A percentile compares a stretch with the other conserved stretches of the same genome.
These are phyloP conservation scores for Knoxia roxburghii DNA, from an alignment of 257 asterid species.

Conservation along the genomic window DNA sequence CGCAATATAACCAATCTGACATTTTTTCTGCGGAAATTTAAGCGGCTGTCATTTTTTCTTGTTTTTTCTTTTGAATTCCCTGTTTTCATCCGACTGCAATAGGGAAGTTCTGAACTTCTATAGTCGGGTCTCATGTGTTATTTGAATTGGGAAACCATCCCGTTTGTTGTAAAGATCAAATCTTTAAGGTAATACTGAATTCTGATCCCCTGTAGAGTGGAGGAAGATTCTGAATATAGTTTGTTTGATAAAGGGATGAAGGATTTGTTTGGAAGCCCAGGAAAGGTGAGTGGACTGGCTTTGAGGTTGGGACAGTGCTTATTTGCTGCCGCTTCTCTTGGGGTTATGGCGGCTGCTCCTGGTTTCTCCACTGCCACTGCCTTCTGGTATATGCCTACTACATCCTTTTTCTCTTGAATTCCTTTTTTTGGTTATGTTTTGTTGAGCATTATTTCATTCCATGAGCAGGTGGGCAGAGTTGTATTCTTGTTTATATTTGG, in stretches of 20 bases:
- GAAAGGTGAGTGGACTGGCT: conserved; percentile 66
- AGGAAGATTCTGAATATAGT: no score
- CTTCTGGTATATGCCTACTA: conserved; percentile 53
- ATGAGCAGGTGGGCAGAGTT: neutral
- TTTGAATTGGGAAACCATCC: conserved; percentile 20
- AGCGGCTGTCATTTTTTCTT: conserved; percentile 1
- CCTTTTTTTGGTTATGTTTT: conserved; percentile 6
- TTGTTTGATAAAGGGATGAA: conserved; percentile 59
- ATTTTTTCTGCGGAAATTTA: conserved; percentile 1
- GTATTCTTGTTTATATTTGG: neutral
- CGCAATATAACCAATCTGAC: conserved; percentile 13
- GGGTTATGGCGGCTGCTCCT: conserved; percentile 75
- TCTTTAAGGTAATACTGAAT: conserved; percentile 21
- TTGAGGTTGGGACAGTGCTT: conserved; percentile 66
- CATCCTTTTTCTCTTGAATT: neutral
- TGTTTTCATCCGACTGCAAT: neutral
- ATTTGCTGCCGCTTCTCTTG: conserved; percentile 50
- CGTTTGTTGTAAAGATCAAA: conserved; percentile 36
- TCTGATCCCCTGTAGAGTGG: neutral
- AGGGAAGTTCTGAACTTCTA: conserved; percentile 33
- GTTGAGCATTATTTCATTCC: neutral
- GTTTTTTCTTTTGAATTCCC: conserved; percentile 10
- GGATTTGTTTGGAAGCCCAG: conserved; percentile 83
- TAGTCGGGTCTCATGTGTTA: conserved; percentile 22
- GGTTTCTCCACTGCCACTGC: conserved; percentile 80